Conservation (phyloP, 2,329 filamentous ascomycete genomes). For the Diaporthe ampelina region DNA sequence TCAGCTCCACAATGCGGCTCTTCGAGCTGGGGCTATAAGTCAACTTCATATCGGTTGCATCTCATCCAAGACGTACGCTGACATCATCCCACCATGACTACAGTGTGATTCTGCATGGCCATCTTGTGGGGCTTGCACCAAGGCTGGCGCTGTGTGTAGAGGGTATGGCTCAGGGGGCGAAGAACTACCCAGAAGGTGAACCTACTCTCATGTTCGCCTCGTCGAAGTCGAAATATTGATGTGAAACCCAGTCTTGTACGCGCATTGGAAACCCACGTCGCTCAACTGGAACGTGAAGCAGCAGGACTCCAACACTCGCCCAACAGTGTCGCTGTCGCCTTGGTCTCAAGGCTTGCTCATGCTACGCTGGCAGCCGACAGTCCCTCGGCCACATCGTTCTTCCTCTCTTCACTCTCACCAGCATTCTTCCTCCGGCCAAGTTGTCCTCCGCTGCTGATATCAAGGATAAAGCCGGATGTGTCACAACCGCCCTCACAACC, state of each 20-base stretch:
- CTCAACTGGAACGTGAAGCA: slow-evolving; percentile 30
- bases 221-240: neutral
- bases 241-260: slow-evolving; percentile 2
- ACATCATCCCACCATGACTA: neutral
- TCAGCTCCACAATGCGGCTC: slow-evolving; percentile 24
- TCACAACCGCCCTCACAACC: neutral
- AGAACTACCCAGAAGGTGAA: slow-evolving; percentile 32
- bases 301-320: slow-evolving; percentile 31
- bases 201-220: too few relatives aligned
- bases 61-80: neutral
- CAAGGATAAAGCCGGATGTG: slow-evolving; percentile 23
- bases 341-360: slow-evolving; percentile 29
- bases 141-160: slow-evolving; percentile 34
- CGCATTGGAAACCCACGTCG: slow-evolving; percentile 27
- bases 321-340: slow-evolving; percentile 28
- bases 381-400: neutral
- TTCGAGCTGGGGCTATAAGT: neutral
- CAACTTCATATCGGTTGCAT: neutral
- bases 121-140: slow-evolving; percentile 24
- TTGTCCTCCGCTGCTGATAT: slow-evolving; percentile 31
- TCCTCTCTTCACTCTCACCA: slow-evolving; percentile 28
- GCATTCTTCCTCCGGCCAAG: slow-evolving; percentile 31
- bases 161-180: slow-evolving; percentile 25
- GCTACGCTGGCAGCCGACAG: slow-evolving; percentile 21
- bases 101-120: slow-evolving; percentile 35